Evolutionary conservation across 2,329 filamentous ascomycete genomes (phyloP).

Genomic region (Colletotrichum sp.): DNA sequence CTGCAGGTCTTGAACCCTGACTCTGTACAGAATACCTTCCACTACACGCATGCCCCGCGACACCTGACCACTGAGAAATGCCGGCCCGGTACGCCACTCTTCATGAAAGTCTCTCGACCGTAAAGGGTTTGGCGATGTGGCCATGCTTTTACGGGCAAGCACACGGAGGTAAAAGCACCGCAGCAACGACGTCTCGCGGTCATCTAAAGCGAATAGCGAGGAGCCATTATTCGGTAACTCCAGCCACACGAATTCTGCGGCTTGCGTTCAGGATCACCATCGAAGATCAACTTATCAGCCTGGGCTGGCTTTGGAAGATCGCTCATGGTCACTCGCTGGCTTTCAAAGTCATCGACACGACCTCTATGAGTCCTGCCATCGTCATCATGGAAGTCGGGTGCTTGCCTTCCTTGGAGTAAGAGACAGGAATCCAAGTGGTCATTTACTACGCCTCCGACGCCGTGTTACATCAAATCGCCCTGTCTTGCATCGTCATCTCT

Average conservation of each 20-base stretch:
- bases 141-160: background rate
- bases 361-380: background rate
- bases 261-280: background rate
- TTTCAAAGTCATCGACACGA: background rate
- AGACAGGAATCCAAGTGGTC: background rate
- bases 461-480: background rate
- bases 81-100: slow-evolving; percentile 10
- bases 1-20: slow-evolving; percentile 14
- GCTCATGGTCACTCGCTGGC: background rate
- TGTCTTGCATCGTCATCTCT: background rate
- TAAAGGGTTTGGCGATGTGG: background rate
- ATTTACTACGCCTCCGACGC: background rate
- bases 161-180: slow-evolving; percentile 8
- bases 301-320: background rate
- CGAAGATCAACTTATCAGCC: background rate
- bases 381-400: background rate
- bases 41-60: slow-evolving; percentile 1
- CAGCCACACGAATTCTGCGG: background rate
- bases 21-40: background rate
- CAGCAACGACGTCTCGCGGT: slow-evolving; percentile 1
- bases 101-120: background rate
- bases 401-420: background rate
- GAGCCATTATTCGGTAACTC: background rate
- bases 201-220: slow-evolving; percentile 18
- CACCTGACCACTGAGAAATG: slow-evolving; percentile 21